Evolutionary conservation across 2,329 filamentous ascomycete species (phyloP).

Genomic region (Phialophora tarda): DNA sequence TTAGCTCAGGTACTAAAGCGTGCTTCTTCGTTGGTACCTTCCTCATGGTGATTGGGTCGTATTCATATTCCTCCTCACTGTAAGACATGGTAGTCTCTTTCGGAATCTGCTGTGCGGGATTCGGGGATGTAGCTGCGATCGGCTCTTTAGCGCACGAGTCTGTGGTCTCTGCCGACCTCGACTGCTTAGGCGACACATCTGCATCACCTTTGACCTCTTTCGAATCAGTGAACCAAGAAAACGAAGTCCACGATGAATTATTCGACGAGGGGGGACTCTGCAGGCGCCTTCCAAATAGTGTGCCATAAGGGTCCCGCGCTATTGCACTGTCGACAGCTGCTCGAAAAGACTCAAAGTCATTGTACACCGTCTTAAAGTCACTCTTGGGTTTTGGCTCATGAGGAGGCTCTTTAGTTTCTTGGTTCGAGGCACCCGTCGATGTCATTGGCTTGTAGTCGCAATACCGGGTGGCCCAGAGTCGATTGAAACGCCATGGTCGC

Average conservation of each 20-base stretch:
- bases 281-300: conserved; percentile 48
- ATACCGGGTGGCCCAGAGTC: conserved; percentile 19
- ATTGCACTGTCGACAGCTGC: conserved; percentile 45
- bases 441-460: conserved; percentile 28
- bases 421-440: conserved; percentile 23
- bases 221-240: conserved; percentile 42
- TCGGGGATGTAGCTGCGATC: background rate
- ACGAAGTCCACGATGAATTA: conserved; percentile 41
- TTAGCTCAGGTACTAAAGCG: background rate
- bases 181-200: conserved; percentile 7
- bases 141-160: background rate
- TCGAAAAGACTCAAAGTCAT: conserved; percentile 47
- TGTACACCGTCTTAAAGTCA: conserved; percentile 21
- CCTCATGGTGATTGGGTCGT: conserved; percentile 52
- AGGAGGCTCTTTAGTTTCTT: conserved; percentile 18
- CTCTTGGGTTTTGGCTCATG: conserved; percentile 1
- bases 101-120: background rate
- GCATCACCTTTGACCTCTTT: conserved; percentile 24
- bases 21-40: conserved; percentile 44
- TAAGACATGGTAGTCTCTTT: conserved; percentile 3
- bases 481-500: conserved; percentile 23
- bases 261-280: conserved; percentile 32
- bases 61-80: conserved; percentile 41
- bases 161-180: conserved; percentile 7
- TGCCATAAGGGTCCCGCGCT: conserved; percentile 48